phyloP scores from a whole-genome alignment of 1,139 yeast genomes.

The Suhomyces yuchorum region DNA sequence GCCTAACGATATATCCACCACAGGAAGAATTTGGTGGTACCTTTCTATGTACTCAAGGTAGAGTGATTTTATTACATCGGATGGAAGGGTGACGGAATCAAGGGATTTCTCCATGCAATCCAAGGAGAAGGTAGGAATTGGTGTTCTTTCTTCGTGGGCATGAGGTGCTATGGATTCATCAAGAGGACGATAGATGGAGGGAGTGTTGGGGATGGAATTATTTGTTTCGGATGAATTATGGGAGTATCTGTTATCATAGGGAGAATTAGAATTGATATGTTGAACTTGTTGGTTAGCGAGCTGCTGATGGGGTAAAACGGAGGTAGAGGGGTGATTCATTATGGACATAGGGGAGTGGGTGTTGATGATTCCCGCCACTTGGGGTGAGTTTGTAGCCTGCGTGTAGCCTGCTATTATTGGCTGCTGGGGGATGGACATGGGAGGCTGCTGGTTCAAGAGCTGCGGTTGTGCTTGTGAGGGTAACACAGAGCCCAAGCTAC shows the following conservation, averaged over 20 bases:
- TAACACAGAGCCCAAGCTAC: conserved; percentile 1
- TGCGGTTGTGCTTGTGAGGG: not conserved
- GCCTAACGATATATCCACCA: conserved; percentile 78
- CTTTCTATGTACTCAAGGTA: conserved; percentile 69
- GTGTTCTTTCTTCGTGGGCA: conserved; percentile 5
- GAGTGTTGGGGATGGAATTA: conserved; percentile 36
- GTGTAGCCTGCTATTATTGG: not conserved
- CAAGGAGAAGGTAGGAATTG: conserved; percentile 43
- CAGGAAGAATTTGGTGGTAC: conserved; percentile 85
- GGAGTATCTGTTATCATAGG: conserved; percentile 11
- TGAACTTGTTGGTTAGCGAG: not conserved
- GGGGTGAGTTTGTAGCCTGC: not conserved
- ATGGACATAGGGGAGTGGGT: not conserved
- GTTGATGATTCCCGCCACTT: not conserved
- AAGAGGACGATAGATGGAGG: conserved; percentile 27
- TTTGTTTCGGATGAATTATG: conserved; percentile 26
- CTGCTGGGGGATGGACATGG: not conserved
- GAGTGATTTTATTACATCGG: conserved; percentile 64
- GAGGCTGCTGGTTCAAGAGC: not conserved
- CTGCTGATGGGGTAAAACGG: not conserved
- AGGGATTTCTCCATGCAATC: conserved; percentile 65
- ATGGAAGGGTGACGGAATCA: conserved; percentile 62
- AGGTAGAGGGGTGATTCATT: not conserved
- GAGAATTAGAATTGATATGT: conserved; percentile 10
- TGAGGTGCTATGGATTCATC: conserved; percentile 11